phyloP scores from a whole-genome alignment of 1,284 basidiomycete species.

The Crocinoboletus sp. region DNA sequence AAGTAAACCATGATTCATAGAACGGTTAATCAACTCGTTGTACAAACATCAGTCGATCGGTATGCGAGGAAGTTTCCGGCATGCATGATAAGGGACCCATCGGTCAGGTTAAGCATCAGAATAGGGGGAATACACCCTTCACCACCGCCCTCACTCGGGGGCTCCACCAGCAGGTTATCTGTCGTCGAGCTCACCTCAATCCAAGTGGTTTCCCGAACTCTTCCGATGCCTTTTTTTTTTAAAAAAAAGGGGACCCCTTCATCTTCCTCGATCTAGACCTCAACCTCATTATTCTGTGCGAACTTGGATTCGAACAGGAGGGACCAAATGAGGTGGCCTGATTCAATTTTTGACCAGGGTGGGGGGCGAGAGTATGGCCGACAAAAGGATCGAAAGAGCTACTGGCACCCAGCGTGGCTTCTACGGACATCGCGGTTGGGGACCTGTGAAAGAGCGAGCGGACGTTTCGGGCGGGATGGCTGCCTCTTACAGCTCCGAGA shows the following conservation, averaged over 20 bases:
- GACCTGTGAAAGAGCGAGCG: too few species aligned
- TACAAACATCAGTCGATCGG: constrained; percentile 81
- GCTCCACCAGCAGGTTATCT: constrained; percentile 31
- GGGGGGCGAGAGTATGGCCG: too few species aligned
- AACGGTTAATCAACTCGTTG: constrained; percentile 79
- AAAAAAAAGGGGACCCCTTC: constrained; percentile 68
- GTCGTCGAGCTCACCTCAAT: constrained; percentile 78
- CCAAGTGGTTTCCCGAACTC: constrained; percentile 58
- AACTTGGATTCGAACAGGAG: constrained; percentile 71
- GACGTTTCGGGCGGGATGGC: too few species aligned
- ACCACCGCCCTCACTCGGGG: constrained; percentile 14
- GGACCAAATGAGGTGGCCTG: constrained; percentile 62
- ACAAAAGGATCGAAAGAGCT: constrained; percentile 81
- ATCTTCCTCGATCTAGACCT: constrained; percentile 64
- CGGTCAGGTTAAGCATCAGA: constrained; percentile 34
- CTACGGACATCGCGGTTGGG: constrained; percentile 80
- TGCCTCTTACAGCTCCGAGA: too few species aligned
- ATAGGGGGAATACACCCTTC: constrained; percentile 12
- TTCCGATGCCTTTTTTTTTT: constrained; percentile 79
- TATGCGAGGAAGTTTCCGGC: constrained; percentile 87
- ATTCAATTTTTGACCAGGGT: constrained; percentile 84
- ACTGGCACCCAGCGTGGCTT: constrained; percentile 71
- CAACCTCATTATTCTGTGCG: constrained; percentile 55
- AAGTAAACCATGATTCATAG: constrained; percentile 80
- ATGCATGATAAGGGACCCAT: constrained; percentile 65